A percentile compares a stretch with the other conserved stretches of the same genome.
Evolutionary conservation across 2,329 filamentous ascomycete genomes (phyloP).

Genomic region (Beauveria brongniartii): DNA sequence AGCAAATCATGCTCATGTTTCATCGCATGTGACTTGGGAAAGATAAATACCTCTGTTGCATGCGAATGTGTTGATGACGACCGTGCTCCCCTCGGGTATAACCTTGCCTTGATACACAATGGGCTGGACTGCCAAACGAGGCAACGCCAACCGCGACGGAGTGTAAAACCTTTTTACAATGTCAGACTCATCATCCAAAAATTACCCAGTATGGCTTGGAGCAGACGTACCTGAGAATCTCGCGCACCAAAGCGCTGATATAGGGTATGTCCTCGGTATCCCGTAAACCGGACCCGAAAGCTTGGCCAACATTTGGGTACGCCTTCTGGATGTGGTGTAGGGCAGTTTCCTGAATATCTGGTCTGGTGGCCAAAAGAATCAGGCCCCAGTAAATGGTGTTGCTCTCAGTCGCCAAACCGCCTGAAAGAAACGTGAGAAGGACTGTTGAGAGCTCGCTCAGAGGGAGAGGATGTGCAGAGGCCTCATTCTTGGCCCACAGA

Average conservation of each 20-base stretch:
- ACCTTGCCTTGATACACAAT: slow-evolving; percentile 2
- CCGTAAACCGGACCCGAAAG: neutral
- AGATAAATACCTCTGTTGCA: neutral
- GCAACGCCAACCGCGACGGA: neutral
- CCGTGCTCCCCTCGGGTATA: neutral
- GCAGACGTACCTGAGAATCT: neutral
- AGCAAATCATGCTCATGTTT: neutral
- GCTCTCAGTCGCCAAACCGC: slow-evolving; percentile 1
- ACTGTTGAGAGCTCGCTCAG: neutral
- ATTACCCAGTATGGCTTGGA: neutral
- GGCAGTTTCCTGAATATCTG: neutral
- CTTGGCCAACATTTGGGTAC: neutral
- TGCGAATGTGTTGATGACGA: slow-evolving; percentile 2
- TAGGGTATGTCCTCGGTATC: neutral
- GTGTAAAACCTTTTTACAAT: neutral
- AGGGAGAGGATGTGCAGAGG: neutral
- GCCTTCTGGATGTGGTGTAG: neutral
- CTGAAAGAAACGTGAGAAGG: neutral
- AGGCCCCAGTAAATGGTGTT: slow-evolving; percentile 2
- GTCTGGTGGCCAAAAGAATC: neutral
- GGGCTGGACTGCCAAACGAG: neutral
- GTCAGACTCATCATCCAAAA: neutral
- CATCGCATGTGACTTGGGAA: neutral
- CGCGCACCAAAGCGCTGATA: slow-evolving; percentile 2
- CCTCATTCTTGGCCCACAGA: neutral